These are phyloP conservation scores for Ceratocystis cacaofunesta DNA, from an alignment of 2,329 filamentous ascomycete species.

Conservation along the genomic window DNA sequence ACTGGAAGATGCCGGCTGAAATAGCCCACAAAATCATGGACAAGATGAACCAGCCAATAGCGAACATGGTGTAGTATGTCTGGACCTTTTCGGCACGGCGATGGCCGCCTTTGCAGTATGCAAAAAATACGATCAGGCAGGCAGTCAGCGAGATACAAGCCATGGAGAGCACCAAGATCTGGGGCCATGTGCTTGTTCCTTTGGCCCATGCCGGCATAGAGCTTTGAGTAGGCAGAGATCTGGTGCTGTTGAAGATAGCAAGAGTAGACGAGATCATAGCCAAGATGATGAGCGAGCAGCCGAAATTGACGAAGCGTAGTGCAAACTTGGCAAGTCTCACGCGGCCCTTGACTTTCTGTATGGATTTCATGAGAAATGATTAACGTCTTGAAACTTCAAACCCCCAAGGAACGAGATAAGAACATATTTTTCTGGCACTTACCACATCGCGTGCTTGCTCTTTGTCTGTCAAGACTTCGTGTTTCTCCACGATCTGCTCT, in stretches of 20 bases:
- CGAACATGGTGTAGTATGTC: constrained; percentile 90
- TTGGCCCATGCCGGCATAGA: constrained; percentile 71
- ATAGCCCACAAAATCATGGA: constrained; percentile 86
- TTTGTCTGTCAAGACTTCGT: constrained; percentile 66
- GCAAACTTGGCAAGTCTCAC: constrained; percentile 90
- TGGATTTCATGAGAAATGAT: neutral
- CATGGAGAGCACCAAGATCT: constrained; percentile 66
- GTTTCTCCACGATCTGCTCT: constrained; percentile 74
- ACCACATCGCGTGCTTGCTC: constrained; percentile 80
- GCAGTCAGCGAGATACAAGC: constrained; percentile 66
- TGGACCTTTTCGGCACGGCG: constrained; percentile 78
- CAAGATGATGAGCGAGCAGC: constrained; percentile 88
- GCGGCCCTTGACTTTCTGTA: constrained; percentile 77
- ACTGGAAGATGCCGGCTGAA: constrained; percentile 71
- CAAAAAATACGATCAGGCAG: constrained; percentile 65
- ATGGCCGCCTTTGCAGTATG: constrained; percentile 82
- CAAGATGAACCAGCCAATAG: constrained; percentile 84
- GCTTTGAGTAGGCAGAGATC: constrained; percentile 56
- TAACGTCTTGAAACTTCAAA: neutral
- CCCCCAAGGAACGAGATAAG: neutral
- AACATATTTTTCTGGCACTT: constrained; percentile 28
- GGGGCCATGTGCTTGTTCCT: constrained; percentile 73
- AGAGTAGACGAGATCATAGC: constrained; percentile 81
- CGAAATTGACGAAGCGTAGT: constrained; percentile 91
- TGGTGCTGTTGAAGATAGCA: constrained; percentile 82